Evolutionary conservation across 2,329 filamentous ascomycete genomes (phyloP), one percentile per base, ranked within the genome.

Genomic region (Fusarium devonianum): DNA sequence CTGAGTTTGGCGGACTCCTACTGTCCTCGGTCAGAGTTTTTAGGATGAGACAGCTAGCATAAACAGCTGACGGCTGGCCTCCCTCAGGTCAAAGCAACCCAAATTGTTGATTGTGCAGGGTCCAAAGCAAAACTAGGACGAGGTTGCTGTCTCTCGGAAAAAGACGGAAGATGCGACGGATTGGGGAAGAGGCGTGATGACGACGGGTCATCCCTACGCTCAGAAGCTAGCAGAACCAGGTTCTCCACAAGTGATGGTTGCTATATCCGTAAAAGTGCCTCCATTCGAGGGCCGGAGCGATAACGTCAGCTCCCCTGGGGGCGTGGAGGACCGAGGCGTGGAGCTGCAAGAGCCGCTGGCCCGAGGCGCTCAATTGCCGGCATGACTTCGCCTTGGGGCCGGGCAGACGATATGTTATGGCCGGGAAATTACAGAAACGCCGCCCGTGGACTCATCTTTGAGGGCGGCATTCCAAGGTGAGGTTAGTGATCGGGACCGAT

Each of bases 341-440:
- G 54, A 40, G 46, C 42, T 44, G 49, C 60, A 62, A n/a, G 46
- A 58, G 58, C 61, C 61, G 50, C 56, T 64, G 53, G 50, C 16
- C 61, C 61, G 61, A 64, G 47, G 46, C 41, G 23, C 33, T 25
- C 47, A 44, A 55, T 53, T 64, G 42, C 58, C 61, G 56, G 53
- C 44, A 35, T 46, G 18, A 26, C 30, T 12, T 55, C 25, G 43
- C 34, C 46, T 41, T 43, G 33, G 14, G n/a, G n/a, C n/a, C 26
- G 36, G 22, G 33, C 47, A 33, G 28, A 21, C 14, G 34, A 21
- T 36, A 18, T 11, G 32, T 30, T 45, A 38, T 40, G 30, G 19
- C 18, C n/a, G 26, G 26, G 13, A 25, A 17, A n/a, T 30, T 28
- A 44, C 47, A 36, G 51, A 12, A 30, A 44, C 35, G 17, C 46